Base-by-base conservation (phyloP, 2,329 filamentous ascomycete genomes). In the Scedosporium aurantiacum region DNA sequence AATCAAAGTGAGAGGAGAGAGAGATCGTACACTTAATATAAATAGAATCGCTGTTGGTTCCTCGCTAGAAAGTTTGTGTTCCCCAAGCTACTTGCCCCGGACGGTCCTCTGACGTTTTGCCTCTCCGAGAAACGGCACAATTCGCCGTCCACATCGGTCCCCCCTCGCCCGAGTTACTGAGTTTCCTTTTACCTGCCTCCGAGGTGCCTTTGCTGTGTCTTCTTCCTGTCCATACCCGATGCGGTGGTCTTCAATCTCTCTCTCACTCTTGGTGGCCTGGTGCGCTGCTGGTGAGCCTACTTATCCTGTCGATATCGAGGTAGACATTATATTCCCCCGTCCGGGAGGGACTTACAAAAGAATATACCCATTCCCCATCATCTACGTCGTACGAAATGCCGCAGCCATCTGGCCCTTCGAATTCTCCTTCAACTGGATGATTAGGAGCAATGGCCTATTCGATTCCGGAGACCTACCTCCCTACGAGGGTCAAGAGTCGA, bases 291-390 rank as follows among this genome's bases (percentile, higher is more conserved):
- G 23, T 27, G 18, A 57, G 14, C 27, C 18, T n/a, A 32, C 21
- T 12, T 57, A 57, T 57, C 55, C 55, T 21, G 18, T 37, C 28
- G 55, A 57, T 18, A 6, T 57, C 18, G 56, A 58, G 16, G 5
- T 45, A n/a, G 56, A 58, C 56, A 21, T 58, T 18, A 58, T 58
- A 41, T 58, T 58, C 56, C 56, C 56, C 18, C 37, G 56, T 14
- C 56, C 56, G 2, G 27, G 27, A 5, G 56, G 5, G 6, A 58
- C 37, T 6, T 58, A 58, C 37, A 58, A 58, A 18, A 58, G 18
- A 25, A 25, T 58, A 6, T 58, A 58, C n/a, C 56, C 56, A 4
- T 58, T 58, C 56, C 56, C 56, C 0, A 10, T 54, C 21, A 27
- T 54, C 41, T 41, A 58, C 40, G 58, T 6, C 52, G 23, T 43